Conservation (phyloP, 1,284 basidiomycete species). For the Vanrija humicola region DNA sequence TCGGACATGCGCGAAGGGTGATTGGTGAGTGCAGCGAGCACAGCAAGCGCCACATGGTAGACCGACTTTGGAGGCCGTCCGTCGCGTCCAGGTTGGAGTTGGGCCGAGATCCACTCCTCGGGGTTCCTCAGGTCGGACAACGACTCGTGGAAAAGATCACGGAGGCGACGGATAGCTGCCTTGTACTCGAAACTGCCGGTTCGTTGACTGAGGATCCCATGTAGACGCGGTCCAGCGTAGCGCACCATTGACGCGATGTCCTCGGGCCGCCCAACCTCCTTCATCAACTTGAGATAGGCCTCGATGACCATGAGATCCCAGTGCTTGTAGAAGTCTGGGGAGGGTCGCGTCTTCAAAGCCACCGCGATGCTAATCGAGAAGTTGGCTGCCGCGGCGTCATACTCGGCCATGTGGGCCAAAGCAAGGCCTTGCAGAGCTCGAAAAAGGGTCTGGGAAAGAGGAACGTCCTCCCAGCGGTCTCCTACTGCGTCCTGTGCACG, state of each 20-base stretch:
- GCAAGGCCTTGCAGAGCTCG: slow-evolving; percentile 5
- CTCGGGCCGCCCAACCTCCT: not conserved
- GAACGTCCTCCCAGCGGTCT: slow-evolving; percentile 3
- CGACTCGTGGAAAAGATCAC: not conserved
- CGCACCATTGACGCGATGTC: slow-evolving; percentile 3
- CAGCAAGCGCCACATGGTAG: slow-evolving; percentile 1
- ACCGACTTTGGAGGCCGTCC: not conserved
- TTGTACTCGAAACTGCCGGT: not conserved
- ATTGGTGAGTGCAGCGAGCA: not conserved
- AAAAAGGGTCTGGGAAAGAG: not conserved
- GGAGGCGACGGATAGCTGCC: not conserved
- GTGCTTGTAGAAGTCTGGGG: not conserved
- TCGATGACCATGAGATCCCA: not conserved
- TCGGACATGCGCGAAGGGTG: not conserved
- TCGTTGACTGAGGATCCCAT: slow-evolving; percentile 5
- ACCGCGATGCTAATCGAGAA: slow-evolving; percentile 2
- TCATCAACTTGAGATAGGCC: slow-evolving; percentile 1
- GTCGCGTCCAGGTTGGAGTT: not conserved
- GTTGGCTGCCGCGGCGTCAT: not conserved
- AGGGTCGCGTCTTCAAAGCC: not conserved
- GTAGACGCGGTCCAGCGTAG: not conserved
- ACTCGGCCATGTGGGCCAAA: slow-evolving; percentile 3
- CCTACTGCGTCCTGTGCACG: not conserved
- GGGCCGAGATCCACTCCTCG: not conserved
- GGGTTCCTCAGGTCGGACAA: slow-evolving; percentile 5